Percentiles rank a stretch among this genome's conserved stretches.
These are phyloP conservation scores for Beauveria australis DNA, from an alignment of 2,329 filamentous ascomycete genomes.

Conservation along the genomic window DNA sequence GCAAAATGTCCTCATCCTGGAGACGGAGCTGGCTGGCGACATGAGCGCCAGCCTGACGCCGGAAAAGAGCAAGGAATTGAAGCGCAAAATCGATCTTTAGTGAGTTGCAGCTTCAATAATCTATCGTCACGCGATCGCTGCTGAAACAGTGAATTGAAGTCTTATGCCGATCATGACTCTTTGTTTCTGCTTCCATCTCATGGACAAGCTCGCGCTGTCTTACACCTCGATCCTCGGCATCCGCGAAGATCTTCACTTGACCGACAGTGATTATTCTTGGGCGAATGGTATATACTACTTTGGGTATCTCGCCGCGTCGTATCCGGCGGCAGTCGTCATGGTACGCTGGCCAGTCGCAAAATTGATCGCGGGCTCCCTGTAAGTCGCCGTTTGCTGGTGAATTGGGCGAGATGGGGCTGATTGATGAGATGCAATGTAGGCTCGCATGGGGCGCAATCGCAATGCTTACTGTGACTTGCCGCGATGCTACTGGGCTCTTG, in stretches of 20 bases:
- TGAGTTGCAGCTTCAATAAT: background rate
- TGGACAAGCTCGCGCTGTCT: background rate
- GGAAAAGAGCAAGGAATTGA: background rate
- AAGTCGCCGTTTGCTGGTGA: background rate
- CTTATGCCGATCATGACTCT: background rate
- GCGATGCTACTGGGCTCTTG: constrained; percentile 18
- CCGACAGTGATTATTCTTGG: background rate
- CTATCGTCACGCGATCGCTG: background rate
- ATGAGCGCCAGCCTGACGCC: background rate
- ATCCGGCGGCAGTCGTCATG: background rate
- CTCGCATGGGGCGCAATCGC: background rate
- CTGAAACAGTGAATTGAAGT: background rate
- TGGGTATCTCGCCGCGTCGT: background rate
- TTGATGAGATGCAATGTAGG: background rate
- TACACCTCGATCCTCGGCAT: background rate
- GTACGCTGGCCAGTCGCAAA: background rate
- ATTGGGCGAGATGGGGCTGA: no score
- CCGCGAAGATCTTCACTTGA: background rate
- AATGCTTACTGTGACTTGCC: constrained; percentile 3
- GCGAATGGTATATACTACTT: background rate
- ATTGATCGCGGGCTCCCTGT: background rate
- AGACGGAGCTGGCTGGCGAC: background rate
- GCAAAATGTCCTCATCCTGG: background rate
- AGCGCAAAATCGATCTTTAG: background rate
- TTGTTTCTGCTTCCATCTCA: background rate